These are phyloP conservation scores for Coemansia asiatica DNA, from an alignment of 192 early-diverging fungal genomes.

Conservation along the genomic window DNA sequence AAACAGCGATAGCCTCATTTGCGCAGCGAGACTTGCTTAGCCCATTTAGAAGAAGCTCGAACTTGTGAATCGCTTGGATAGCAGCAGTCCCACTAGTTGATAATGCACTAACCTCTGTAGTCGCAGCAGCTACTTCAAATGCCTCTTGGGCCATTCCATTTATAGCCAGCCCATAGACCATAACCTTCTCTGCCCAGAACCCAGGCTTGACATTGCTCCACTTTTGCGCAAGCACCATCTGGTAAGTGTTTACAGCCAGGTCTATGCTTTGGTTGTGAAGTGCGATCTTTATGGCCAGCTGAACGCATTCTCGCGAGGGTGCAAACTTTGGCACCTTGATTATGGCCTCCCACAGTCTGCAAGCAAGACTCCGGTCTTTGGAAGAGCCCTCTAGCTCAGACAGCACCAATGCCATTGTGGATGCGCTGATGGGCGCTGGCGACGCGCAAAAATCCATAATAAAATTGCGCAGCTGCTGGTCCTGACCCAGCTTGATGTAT, in stretches of 20 bases:
- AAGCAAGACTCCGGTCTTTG: constrained; percentile 32
- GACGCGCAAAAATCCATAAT: constrained; percentile 16
- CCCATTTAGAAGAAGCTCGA: constrained; percentile 41
- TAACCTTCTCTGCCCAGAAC: constrained; percentile 44
- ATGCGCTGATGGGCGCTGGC: constrained; percentile 14
- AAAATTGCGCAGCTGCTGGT: constrained; percentile 20
- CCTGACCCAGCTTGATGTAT: constrained; percentile 29
- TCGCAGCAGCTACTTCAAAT: constrained; percentile 35
- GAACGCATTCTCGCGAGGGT: constrained; percentile 39
- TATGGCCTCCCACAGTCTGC: constrained; percentile 34
- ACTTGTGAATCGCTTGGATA: constrained; percentile 38
- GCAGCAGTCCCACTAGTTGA: constrained; percentile 10
- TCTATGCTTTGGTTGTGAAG: constrained; percentile 21
- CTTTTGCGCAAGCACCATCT: constrained; percentile 18
- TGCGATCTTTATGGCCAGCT: constrained; percentile 36
- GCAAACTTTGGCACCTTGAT: constrained; percentile 14
- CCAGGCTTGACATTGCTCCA: constrained; percentile 29
- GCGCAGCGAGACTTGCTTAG: constrained; percentile 29
- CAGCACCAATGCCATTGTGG: constrained; percentile 18
- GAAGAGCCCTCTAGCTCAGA: constrained; percentile 26
- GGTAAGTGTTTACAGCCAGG: constrained; percentile 33
- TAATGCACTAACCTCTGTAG: constrained; percentile 6
- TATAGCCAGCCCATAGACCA: constrained; percentile 50
- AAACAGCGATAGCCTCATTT: constrained; percentile 21
- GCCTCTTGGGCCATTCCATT: constrained; percentile 30